phyloP scores from a whole-genome alignment of 1,284 basidiomycete genomes.

The Irpex sp. region DNA sequence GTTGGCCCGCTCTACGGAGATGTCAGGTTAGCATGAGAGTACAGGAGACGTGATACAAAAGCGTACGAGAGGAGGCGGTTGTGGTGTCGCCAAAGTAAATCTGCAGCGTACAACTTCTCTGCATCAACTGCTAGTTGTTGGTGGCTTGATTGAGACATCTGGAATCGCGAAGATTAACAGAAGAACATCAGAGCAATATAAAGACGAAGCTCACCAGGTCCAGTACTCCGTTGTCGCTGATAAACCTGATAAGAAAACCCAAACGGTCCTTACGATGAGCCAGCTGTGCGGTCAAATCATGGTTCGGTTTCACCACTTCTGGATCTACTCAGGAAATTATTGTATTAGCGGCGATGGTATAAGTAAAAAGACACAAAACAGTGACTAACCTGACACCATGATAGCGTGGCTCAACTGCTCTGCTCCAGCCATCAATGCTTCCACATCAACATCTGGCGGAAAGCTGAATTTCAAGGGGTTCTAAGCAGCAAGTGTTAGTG shows the following conservation, averaged over 20 bases:
- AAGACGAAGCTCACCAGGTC: slow-evolving; percentile 48
- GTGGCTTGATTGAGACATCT: slow-evolving; percentile 81
- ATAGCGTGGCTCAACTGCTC: slow-evolving; percentile 77
- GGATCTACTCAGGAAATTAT: slow-evolving; percentile 41
- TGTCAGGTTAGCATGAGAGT: background rate
- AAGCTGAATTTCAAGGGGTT: slow-evolving; percentile 87
- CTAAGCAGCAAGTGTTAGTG: slow-evolving; percentile 30
- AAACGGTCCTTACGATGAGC: slow-evolving; percentile 73
- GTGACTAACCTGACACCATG: slow-evolving; percentile 55
- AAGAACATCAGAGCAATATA: background rate
- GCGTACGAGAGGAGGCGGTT: slow-evolving; percentile 69
- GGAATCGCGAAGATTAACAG: background rate
- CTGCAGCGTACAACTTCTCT: slow-evolving; percentile 82
- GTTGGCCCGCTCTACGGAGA: slow-evolving; percentile 32
- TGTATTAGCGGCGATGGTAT: background rate
- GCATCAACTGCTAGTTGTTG: slow-evolving; percentile 82
- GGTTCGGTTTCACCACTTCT: slow-evolving; percentile 72
- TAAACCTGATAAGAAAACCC: slow-evolving; percentile 81
- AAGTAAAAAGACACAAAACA: background rate
- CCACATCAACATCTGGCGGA: slow-evolving; percentile 73
- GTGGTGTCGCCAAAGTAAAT: slow-evolving; percentile 82
- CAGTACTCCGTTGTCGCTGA: slow-evolving; percentile 81
- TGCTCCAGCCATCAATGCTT: slow-evolving; percentile 78
- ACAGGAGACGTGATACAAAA: background rate
- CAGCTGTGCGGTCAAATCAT: slow-evolving; percentile 82